Evolutionary conservation across 495 filamentous ascomycete genomes (phyloP), one percentile per base, ranked within the genome.

Genomic region (Pseudomonodictys pantanalensis): DNA sequence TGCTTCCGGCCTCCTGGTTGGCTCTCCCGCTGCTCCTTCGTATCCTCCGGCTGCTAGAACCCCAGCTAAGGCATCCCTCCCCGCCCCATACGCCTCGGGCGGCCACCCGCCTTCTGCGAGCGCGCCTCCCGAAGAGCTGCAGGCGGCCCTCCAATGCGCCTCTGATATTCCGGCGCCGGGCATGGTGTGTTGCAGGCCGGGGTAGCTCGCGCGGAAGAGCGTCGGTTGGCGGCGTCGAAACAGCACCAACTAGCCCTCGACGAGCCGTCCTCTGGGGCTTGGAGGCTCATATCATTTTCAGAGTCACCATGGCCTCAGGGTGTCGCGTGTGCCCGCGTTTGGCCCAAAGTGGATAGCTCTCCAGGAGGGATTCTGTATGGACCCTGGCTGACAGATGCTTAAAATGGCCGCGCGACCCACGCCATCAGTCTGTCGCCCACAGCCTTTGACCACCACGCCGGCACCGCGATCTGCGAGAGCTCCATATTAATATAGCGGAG

Each of bases 261-360:
- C 3, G 11, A 17, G 45, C 23, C 11, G 24, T 22, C 52, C 46
- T 60, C 47, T 39, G 47, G 38, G 46, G 56, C 47, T 43, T 2
- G 28, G 3, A 24, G 9, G n/a, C 12, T 22, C 23, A 44, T 44
- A 28, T 42, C 32, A 35, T 35, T 35, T 8, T 35, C 32, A 15
- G 8, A 7, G 15, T 35, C 15, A 15, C 8, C 52, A 49, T 38
- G 29, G 10, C 42, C 57, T 12, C 33, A n/a, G 39, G 32, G 44
- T 48, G 59, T 63, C 60, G 60, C 60, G 60, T 63, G 60, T 47
- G 39, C 22, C 24, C 41, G 55, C 55, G 10, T 28, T 28, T 32
- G 10, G 15, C 46, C 56, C 54, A 26, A 58, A 18, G 22, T 18
- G 30, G 55, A 58, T 51, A 39, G 43, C 44, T 26, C 26, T 33